Conservation (phyloP, 345 rosid genomes). For the Pugionium dolabratum region DNA sequence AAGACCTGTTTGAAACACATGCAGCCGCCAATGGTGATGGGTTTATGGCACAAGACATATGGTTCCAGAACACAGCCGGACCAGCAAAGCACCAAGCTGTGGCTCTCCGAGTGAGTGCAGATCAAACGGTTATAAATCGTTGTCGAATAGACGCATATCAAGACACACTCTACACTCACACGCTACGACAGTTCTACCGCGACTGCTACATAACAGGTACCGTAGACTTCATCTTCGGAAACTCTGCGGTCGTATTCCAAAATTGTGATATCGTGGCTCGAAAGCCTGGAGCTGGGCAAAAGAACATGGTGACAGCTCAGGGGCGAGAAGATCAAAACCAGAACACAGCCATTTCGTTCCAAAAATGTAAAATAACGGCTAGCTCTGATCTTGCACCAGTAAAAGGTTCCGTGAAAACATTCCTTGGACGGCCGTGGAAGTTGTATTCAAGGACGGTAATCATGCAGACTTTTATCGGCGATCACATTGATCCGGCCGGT, state of each 20-base stretch:
- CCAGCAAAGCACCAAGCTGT: conserved; percentile 83
- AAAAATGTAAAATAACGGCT: conserved; percentile 53
- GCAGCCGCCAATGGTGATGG: conserved; percentile 84
- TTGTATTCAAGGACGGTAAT: conserved; percentile 61
- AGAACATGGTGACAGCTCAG: conserved; percentile 59
- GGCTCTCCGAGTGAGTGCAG: conserved; percentile 79
- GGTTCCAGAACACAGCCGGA: conserved; percentile 86
- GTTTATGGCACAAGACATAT: conserved; percentile 83
- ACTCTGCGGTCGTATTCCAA: conserved; percentile 64
- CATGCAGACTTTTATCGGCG: conserved; percentile 64
- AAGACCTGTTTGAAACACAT: background rate
- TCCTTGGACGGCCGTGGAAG: conserved; percentile 92
- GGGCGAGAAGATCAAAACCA: conserved; percentile 62
- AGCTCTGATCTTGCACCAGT: conserved; percentile 56
- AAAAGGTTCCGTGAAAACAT: conserved; percentile 51
- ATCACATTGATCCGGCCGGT: conserved; percentile 70
- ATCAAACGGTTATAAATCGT: conserved; percentile 61
- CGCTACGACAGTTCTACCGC: conserved; percentile 61
- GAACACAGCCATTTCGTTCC: conserved; percentile 65
- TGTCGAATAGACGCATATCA: conserved; percentile 52
- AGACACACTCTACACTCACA: conserved; percentile 64
- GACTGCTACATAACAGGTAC: conserved; percentile 49
- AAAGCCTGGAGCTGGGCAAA: conserved; percentile 52
- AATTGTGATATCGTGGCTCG: conserved; percentile 52
- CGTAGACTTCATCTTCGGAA: conserved; percentile 71